Evolutionary conservation across 2,329 filamentous ascomycete genomes (phyloP).

Genomic region (Fusarium sacchari): DNA sequence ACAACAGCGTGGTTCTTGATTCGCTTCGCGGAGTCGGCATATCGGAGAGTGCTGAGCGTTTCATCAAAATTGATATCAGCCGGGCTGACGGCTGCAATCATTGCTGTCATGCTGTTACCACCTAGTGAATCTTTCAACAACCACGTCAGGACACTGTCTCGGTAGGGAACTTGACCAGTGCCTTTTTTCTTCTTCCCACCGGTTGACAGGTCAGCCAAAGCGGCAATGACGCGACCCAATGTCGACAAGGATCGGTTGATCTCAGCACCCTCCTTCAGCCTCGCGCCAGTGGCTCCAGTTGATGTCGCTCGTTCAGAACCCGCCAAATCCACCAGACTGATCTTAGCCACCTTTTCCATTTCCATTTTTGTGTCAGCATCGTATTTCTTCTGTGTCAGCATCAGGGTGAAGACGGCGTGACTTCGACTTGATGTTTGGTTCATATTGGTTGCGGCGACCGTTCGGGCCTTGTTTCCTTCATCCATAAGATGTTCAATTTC

Average conservation of each 20-base stretch:
- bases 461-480: constrained; percentile 98
- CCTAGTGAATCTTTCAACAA: constrained; percentile 95
- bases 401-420: constrained; percentile 97
- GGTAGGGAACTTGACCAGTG: constrained; percentile 84
- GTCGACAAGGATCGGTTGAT: constrained; percentile 98
- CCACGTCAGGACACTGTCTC: constrained; percentile 97
- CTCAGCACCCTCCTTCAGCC: constrained; percentile 96
- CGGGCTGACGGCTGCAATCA: constrained; percentile 98
- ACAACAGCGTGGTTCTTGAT: constrained; percentile 99
- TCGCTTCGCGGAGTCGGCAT: constrained; percentile 96
- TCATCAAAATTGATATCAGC: constrained; percentile 99
- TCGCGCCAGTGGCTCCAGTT: constrained; percentile 93
- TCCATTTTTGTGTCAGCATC: constrained; percentile 96
- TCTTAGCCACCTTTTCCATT: constrained; percentile 97
- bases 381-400: constrained; percentile 90
- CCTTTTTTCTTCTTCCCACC: constrained; percentile 82
- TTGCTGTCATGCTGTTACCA: constrained; percentile 98
- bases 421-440: constrained; percentile 99
- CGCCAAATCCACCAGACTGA: constrained; percentile 96
- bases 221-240: constrained; percentile 95
- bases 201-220: constrained; percentile 88
- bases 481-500: constrained; percentile 99
- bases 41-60: constrained; percentile 92
- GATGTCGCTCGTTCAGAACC: constrained; percentile 98
- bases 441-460: constrained; percentile 99